Evolutionary conservation across 2,329 filamentous ascomycete genomes (phyloP).

Genomic region (Fusarium dimerum): DNA sequence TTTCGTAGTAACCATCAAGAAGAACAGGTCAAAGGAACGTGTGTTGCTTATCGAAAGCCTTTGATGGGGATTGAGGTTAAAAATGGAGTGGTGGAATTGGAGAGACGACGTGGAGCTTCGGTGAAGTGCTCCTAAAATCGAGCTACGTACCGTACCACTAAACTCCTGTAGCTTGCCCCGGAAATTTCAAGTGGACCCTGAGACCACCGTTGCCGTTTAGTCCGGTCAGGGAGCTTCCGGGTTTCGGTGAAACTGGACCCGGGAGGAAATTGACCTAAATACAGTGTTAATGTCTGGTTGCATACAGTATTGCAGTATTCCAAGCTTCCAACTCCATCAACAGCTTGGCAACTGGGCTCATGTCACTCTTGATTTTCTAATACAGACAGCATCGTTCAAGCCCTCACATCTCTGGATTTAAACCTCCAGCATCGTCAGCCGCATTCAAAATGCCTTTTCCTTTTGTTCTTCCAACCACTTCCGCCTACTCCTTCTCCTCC

Average conservation of each 20-base stretch:
- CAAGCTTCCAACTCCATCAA: constrained; percentile 8
- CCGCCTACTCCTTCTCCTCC: constrained; percentile 77
- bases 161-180: constrained; percentile 5
- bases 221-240: constrained; percentile 25
- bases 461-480: constrained; percentile 87
- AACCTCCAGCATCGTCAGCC: background rate
- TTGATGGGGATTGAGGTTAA: too few species aligned
- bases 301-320: constrained; percentile 27
- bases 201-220: constrained; percentile 3
- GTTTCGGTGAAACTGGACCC: constrained; percentile 23
- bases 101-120: constrained; percentile 16
- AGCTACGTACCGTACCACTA: too few species aligned
- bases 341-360: constrained; percentile 21
- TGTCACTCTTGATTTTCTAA: too few species aligned
- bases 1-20: constrained; percentile 15
- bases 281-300: background rate
- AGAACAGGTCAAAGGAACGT: constrained; percentile 5
- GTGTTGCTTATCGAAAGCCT: background rate
- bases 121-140: background rate
- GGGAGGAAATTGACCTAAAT: constrained; percentile 5
- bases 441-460: constrained; percentile 77
- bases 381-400: background rate
- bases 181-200: constrained; percentile 21
- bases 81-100: background rate
- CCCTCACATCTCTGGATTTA: background rate